Base-by-base conservation (phyloP, 352 stramenopile genomes). In the Peronospora farinosa region DNA sequence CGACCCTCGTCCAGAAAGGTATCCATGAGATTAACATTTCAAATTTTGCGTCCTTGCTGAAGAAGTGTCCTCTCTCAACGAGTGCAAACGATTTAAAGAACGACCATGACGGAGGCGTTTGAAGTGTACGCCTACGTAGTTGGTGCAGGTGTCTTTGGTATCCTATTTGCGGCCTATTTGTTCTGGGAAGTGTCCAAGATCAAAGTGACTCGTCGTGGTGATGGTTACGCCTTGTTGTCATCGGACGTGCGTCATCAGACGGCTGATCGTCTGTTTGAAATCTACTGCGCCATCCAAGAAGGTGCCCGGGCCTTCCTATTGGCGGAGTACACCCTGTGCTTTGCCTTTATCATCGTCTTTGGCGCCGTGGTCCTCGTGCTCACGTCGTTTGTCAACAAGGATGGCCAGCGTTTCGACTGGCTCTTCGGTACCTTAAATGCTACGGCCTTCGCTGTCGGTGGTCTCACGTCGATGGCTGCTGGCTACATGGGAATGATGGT, bases 401-500 rank as follows among this genome's bases (percentile, higher is more conserved):
- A 80, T n/a, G 66, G 70, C 27, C 55, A 91, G 67, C 73, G 57
- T 28, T 93, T 90, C 42, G 81, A 93, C 71, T 96, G 91, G 72
- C 78, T 86, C 2, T 77, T 95, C 60, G 96, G 96, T 53, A 74
- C 85, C 30, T 87, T 98, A 51, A 99, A 96, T 27, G 82, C 93
- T 7, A 83, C 97, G 39, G 93, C 93, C 17, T 99, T 99, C 69
- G 73, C 98, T n/a, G 78, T 99, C 23, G 97, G 97, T 66, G 96
- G 95, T 43, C 69, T 98, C 47, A 98, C 96, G 50, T 99, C 96
- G 38, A 98, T 98, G 77, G 73, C 92, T 21, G 92, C 90, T 40
- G 97, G 97, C 53, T 99, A 98, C 79, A 90, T 99, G 65, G 97
- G 97, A 51, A 99, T 99, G 97, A 98, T 98, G 81, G 95, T 99